phyloP scores from a whole-genome alignment of 192 early-diverging fungal genomes.

The Backusella liffmaniae region DNA sequence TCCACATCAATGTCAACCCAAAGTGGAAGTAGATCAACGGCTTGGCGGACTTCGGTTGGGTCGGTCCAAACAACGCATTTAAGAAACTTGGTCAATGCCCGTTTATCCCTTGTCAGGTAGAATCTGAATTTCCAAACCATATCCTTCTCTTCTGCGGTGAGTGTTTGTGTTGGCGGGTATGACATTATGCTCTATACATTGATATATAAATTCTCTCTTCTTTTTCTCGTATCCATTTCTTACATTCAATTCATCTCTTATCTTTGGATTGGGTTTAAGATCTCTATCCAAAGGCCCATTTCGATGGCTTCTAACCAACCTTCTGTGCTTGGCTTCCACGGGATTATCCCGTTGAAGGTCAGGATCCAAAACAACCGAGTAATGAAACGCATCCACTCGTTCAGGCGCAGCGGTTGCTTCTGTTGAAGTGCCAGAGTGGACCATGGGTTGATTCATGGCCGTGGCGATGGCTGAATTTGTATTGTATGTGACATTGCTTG shows the following conservation, averaged over 20 bases:
- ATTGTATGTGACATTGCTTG: background rate
- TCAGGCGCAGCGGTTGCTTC: background rate
- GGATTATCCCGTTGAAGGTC: slow-evolving; percentile 92
- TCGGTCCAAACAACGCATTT: slow-evolving; percentile 97
- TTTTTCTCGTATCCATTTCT: background rate
- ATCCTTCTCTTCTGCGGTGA: slow-evolving; percentile 89
- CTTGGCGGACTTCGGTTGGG: slow-evolving; percentile 86
- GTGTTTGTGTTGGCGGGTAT: slow-evolving; percentile 87
- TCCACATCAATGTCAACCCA: slow-evolving; percentile 96
- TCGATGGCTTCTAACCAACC: slow-evolving; percentile 85
- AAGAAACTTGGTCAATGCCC: slow-evolving; percentile 96
- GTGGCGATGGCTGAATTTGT: slow-evolving; percentile 15
- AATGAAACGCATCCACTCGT: slow-evolving; percentile 1
- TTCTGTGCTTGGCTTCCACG: slow-evolving; percentile 92
- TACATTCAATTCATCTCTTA: slow-evolving; percentile 95
- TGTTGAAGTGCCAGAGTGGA: background rate
- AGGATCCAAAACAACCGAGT: slow-evolving; percentile 66
- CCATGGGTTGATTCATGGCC: slow-evolving; percentile 19
- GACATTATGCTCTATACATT: slow-evolving; percentile 72
- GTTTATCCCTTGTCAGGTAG: slow-evolving; percentile 91
- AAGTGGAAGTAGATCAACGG: slow-evolving; percentile 77
- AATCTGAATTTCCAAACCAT: slow-evolving; percentile 98
- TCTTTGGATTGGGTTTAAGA: slow-evolving; percentile 95
- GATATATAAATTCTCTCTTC: background rate
- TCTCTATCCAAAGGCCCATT: slow-evolving; percentile 91